Percentiles rank a stretch among this genome's conserved stretches.
Conservation (phyloP, 805 yeast genomes). For the Candida tallmaniae region DNA sequence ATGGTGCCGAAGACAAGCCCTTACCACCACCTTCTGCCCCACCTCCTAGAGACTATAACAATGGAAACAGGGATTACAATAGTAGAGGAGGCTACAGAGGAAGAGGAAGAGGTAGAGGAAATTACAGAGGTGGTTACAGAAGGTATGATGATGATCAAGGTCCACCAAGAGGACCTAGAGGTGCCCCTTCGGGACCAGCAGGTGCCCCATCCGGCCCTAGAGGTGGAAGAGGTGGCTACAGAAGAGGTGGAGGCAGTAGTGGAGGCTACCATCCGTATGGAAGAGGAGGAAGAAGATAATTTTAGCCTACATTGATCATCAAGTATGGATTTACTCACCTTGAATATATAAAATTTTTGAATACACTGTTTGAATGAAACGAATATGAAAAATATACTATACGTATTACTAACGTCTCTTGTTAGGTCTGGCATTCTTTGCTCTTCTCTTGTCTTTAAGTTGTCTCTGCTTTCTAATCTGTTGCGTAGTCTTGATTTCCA, state of each 20-base stretch:
- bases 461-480: conserved; percentile 77
- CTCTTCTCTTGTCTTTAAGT: conserved; percentile 63
- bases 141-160: conserved; percentile 24
- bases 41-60: conserved; percentile 9
- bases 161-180: conserved; percentile 39
- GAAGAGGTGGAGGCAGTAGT: conserved; percentile 17
- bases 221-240: conserved; percentile 28
- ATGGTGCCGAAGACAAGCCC: conserved; percentile 13
- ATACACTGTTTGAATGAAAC: background rate
- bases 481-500: conserved; percentile 64
- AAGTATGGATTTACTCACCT: background rate
- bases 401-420: conserved; percentile 9
- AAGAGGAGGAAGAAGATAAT: conserved; percentile 31
- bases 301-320: too few relatives aligned
- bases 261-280: conserved; percentile 45
- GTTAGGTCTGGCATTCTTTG: conserved; percentile 80
- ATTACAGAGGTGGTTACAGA: conserved; percentile 24
- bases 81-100: conserved; percentile 19
- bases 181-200: conserved; percentile 33
- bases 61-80: conserved; percentile 4
- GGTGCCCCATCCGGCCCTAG: conserved; percentile 5
- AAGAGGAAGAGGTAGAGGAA: conserved; percentile 31
- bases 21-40: conserved; percentile 7
- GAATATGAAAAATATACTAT: too few relatives aligned
- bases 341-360: background rate